Evolutionary conservation across 495 filamentous ascomycete genomes (phyloP), one percentile per base, ranked within the genome.

Genomic region (Parachaetomium inaequale): DNA sequence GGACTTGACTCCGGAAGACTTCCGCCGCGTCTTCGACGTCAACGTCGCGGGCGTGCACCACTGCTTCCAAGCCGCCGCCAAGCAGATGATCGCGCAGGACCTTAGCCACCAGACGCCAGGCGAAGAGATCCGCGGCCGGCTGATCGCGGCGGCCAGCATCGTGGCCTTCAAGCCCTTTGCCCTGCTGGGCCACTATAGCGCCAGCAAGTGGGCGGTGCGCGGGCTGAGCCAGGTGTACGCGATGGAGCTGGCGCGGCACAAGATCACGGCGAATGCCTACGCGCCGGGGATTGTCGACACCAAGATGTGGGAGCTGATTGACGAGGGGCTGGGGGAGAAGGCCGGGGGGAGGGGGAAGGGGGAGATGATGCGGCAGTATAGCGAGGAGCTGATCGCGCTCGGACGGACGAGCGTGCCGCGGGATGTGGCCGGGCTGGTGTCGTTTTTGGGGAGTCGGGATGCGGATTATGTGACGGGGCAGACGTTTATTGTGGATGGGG

Each of bases 271-370:
- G 7, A 87, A 87, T 63, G 78, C 81, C 6, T 87, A 86, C 61
- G 85, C 82, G 0, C 85, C 85, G 0, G 85, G 86, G 0, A 83
- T 87, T 55, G 82, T 88, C 2, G 82, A 78, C 0, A 88, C 85
- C 4, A 70, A 72, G 0, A 87, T 86, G 82, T 86, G 84, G 83
- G 84, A 84, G 55, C 56, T 77, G 4, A 85, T 87, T 61, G 82
- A 84, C 56, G 75, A 80, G 62, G 77, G 76, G 59, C 47, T 85
- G 34, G 81, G 75, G 11, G 71, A 77, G 69, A 71, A 70, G 46
- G 71, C 4, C 32, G 11, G 62, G 25, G 83, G 80, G 5, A 60
- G 71, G 25, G 66, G 62, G 51, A 82, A 81, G 68, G 84, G 82
- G 3, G 80, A 84, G 25, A 79, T 76, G 11, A 78, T 84, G 26